Conservation (phyloP, 1,139 yeast genomes). For the Blastobotrys niveus region DNA sequence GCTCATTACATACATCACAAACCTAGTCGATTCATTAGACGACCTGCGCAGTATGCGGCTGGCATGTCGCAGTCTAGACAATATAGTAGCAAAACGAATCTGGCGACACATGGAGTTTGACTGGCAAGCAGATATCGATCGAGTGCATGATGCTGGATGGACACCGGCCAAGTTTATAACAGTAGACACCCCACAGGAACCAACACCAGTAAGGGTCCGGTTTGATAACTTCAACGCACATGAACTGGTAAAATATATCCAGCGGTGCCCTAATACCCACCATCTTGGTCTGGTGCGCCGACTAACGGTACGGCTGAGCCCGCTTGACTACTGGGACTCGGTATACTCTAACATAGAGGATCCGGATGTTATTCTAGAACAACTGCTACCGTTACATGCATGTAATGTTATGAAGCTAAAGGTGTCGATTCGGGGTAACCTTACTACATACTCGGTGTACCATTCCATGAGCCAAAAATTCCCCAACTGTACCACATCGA, state of each 20-base stretch:
- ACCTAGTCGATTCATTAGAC: too few relatives aligned
- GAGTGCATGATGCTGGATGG: neutral
- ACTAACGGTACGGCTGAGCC: neutral
- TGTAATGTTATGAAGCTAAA: too few relatives aligned
- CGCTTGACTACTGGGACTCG: neutral
- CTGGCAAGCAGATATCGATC: slow-evolving; percentile 2
- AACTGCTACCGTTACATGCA: too few relatives aligned
- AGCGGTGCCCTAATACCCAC: neutral
- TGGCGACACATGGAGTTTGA: slow-evolving; percentile 1
- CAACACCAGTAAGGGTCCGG: neutral
- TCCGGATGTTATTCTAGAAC: neutral
- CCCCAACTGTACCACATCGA: too few relatives aligned
- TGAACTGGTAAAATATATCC: neutral
- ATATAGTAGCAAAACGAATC: neutral
- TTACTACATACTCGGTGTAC: too few relatives aligned
- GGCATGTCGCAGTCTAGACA: too few relatives aligned
- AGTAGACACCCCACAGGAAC: too few relatives aligned
- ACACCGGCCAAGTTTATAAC: neutral
- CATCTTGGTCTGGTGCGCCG: neutral
- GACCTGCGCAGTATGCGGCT: too few relatives aligned
- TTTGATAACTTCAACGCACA: slow-evolving; percentile 4
- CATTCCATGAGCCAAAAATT: too few relatives aligned
- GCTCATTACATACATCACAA: too few relatives aligned
- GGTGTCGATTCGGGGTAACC: too few relatives aligned
- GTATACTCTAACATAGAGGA: neutral